Base-by-base conservation (phyloP, 1,284 basidiomycete species). In the Cutaneotrichosporon dermatis region DNA sequence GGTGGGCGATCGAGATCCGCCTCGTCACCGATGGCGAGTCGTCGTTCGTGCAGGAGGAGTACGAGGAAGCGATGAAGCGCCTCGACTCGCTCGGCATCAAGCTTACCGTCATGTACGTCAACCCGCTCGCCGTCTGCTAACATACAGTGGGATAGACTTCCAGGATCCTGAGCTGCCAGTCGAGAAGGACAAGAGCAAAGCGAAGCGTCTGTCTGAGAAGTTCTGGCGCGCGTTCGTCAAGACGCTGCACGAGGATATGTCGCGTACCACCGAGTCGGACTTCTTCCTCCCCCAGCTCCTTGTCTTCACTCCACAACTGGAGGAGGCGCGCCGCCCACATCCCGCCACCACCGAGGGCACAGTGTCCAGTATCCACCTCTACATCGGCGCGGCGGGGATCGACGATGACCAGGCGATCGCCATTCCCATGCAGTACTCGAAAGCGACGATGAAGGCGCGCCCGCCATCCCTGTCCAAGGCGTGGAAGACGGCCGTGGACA, bases 401-500 rank as follows among this genome's bases (percentile, higher is more conserved):
- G 80, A 84, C 40, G 78, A 83, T 2, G 84, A 85, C 3, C 85
- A 90, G 69, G 86, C 89, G 0, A 79, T 96, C 51, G 85, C 86
- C 68, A 84, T 98, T 58, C 78, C 81, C 1, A 82, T 97, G 69
- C 87, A 87, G 69, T 83, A 87, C 42, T 88, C 86, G 69, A 98
- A 98, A 78, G 89, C 87, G 62, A 94, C 92, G 0, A 85, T 88
- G 35, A 72, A 86, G 37, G 83, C 84, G 2, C 81, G 85, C 15
- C 87, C 91, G 0, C 88, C 89, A 60, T 78, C 85, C n/a, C 87
- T 88, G 83, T 91, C 90, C 76, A 90, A 89, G 71, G 90, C 90
- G 69, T 84, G 83, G 53, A 78, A 83, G 64, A 68, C 74, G 0
- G 74, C 71, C 0, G 70, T 72, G 63, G 69, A 75, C 37, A 61